phyloP scores from a whole-genome alignment of 1,139 yeast genomes.

The Geotrichum armillariae region DNA sequence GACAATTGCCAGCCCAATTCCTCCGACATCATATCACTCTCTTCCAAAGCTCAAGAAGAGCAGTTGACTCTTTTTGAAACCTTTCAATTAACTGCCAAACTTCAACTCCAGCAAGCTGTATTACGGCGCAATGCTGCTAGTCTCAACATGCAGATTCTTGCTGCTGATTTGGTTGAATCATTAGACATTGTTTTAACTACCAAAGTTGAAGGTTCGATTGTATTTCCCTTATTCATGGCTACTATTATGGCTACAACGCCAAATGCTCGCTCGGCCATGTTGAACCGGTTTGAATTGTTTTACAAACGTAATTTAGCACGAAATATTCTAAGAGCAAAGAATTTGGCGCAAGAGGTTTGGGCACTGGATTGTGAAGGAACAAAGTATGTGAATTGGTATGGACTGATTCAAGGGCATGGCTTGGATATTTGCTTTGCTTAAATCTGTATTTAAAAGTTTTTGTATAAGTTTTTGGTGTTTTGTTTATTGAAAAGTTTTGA shows the following conservation, averaged over 20 bases:
- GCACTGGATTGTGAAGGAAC: slow-evolving; percentile 47
- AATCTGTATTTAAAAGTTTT: too few relatives aligned
- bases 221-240: slow-evolving; percentile 75
- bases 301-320: slow-evolving; percentile 65
- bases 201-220: slow-evolving; percentile 67
- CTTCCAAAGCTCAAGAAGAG: slow-evolving; percentile 55
- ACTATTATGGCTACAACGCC: slow-evolving; percentile 64
- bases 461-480: too few relatives aligned
- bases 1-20: slow-evolving; percentile 56
- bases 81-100: slow-evolving; percentile 66
- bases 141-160: slow-evolving; percentile 61
- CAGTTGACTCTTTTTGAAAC: slow-evolving; percentile 73
- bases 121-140: slow-evolving; percentile 60
- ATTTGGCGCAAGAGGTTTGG: slow-evolving; percentile 63
- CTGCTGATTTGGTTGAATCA: slow-evolving; percentile 55
- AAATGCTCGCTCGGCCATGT: slow-evolving; percentile 49
- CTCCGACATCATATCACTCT: slow-evolving; percentile 47
- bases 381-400: slow-evolving; percentile 64
- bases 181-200: slow-evolving; percentile 65
- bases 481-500: too few relatives aligned
- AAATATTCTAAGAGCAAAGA: slow-evolving; percentile 61
- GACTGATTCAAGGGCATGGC: slow-evolving; percentile 60
- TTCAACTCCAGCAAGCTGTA: slow-evolving; percentile 64
- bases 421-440: slow-evolving; percentile 81
- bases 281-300: slow-evolving; percentile 53